phyloP scores from a whole-genome alignment of 805 yeast genomes.

The Priceomyces haplophilus region DNA sequence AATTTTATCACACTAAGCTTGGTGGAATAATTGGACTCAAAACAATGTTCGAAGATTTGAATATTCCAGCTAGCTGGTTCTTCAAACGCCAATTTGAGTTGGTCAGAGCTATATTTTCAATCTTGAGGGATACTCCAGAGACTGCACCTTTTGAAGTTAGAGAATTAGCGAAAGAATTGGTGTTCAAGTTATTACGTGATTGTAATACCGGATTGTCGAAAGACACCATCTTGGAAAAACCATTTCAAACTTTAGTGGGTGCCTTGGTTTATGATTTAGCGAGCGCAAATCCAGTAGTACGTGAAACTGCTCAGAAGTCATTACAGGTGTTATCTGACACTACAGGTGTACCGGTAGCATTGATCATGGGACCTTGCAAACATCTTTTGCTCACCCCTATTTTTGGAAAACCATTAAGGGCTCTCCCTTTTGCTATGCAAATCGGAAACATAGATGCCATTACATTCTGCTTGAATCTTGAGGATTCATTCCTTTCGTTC shows the following conservation, averaged over 20 bases:
- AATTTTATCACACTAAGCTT: constrained; percentile 76
- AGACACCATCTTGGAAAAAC: constrained; percentile 62
- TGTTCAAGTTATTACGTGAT: constrained; percentile 57
- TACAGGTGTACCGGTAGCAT: constrained; percentile 65
- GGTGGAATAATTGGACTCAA: constrained; percentile 87
- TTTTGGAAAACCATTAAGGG: constrained; percentile 94
- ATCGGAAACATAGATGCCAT: constrained; percentile 97
- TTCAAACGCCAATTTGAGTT: constrained; percentile 77
- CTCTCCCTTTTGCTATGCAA: constrained; percentile 97
- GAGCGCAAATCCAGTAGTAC: constrained; percentile 77
- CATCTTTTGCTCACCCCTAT: constrained; percentile 84
- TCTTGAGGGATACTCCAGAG: constrained; percentile 81
- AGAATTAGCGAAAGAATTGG: constrained; percentile 64
- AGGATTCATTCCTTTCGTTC: constrained; percentile 76
- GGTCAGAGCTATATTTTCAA: constrained; percentile 82
- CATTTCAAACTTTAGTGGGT: constrained; percentile 80
- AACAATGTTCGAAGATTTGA: constrained; percentile 65
- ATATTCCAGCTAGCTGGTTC: constrained; percentile 70
- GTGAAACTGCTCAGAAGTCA: constrained; percentile 77
- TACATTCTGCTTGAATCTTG: constrained; percentile 82
- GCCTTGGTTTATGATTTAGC: constrained; percentile 90
- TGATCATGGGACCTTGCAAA: constrained; percentile 79
- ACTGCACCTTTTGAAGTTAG: constrained; percentile 84
- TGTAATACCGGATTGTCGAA: constrained; percentile 63
- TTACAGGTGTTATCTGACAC: constrained; percentile 65